phyloP scores from a whole-genome alignment of 352 stramenopile genomes.

The Phytophthora cryptogea region DNA sequence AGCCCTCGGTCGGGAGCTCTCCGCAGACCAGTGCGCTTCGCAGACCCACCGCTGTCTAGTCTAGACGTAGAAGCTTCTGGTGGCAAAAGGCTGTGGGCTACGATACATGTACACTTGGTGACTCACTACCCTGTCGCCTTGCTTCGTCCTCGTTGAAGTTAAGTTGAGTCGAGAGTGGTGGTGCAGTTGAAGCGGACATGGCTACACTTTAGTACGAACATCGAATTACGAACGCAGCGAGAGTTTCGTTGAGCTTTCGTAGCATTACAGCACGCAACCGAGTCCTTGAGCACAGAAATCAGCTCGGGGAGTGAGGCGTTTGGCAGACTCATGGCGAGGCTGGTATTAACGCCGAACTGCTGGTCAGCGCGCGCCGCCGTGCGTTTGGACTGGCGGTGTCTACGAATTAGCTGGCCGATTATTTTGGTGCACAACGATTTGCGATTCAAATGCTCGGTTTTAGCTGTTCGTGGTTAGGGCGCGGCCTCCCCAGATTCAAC shows the following conservation, averaged over 20 bases:
- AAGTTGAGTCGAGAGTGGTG: constrained; percentile 27
- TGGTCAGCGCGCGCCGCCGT: no score
- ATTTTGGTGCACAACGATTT: constrained; percentile 5
- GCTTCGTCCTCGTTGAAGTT: constrained; percentile 11
- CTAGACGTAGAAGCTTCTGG: constrained; percentile 9
- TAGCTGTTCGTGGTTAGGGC: constrained; percentile 1
- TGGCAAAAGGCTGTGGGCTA: background rate
- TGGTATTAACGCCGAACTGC: no score
- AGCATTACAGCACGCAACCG: no score
- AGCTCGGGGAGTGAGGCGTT: background rate
- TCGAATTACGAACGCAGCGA: no score
- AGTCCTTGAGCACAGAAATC: background rate
- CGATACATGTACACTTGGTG: constrained; percentile 8
- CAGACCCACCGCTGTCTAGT: constrained; percentile 22
- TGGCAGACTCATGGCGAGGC: no score
- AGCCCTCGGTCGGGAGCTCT: constrained; percentile 8
- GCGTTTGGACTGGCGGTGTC: background rate
- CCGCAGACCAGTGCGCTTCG: constrained; percentile 20
- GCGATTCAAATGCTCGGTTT: constrained; percentile 1
- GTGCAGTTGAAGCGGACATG: constrained; percentile 25
- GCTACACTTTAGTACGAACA: constrained; percentile 6
- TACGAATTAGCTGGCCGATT: constrained; percentile 10
- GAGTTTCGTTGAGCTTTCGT: no score
- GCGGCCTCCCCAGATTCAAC: background rate
- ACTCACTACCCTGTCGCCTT: background rate